Evolutionary conservation across 768 basidiomycete genomes (phyloP), one percentile per base, ranked within the genome.

Genomic region (Clitopilus passeckerianus): DNA sequence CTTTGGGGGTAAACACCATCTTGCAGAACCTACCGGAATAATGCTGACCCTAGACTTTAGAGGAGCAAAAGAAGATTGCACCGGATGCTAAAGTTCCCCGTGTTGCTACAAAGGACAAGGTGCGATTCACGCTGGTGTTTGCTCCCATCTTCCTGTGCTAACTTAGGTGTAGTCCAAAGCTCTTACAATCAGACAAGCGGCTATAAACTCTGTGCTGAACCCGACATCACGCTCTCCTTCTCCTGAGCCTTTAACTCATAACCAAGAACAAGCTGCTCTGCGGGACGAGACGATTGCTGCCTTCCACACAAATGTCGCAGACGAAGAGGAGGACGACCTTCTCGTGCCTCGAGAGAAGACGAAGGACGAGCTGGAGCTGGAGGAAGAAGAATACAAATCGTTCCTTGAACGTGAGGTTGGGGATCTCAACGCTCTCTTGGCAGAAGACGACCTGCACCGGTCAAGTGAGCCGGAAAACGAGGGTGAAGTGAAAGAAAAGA

Each of bases 361-460:
- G 0, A 82, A 85, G 63, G 91, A 91, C 59, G 92, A 95, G 70
- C 64, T 81, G 2, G 86, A 90, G 65, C 65, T 71, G 43, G 93
- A 97, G 64, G 92, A 92, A 64, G 88, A 91, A 63, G 93, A 94
- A 65, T 99, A 98, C 67, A 81, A 83, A 22, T 77, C 80, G 1
- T 98, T 91, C 71, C 72, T 98, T 62, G 78, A 93, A 70, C 83
- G 88, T 14, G 90, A 89, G 70, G 94, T 89, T 44, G 93, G 94
- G 61, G 88, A 92, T 66, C 74, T 98, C 54, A 74, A 78, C 57
- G 80, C 83, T 23, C 69, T 96, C 35, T 77, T 99, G 23, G 81
- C 81, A 35, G 65, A 63, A 53, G 9, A 57, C 34, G 2, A 46
- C 60, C 23, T 57, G 54, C 6, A 56, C 59, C 34, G 24, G 41